Evolutionary conservation across 768 basidiomycete species (phyloP), one percentile per base, ranked within the genome.

Genomic region (Leucosporidium creatinivorum): DNA sequence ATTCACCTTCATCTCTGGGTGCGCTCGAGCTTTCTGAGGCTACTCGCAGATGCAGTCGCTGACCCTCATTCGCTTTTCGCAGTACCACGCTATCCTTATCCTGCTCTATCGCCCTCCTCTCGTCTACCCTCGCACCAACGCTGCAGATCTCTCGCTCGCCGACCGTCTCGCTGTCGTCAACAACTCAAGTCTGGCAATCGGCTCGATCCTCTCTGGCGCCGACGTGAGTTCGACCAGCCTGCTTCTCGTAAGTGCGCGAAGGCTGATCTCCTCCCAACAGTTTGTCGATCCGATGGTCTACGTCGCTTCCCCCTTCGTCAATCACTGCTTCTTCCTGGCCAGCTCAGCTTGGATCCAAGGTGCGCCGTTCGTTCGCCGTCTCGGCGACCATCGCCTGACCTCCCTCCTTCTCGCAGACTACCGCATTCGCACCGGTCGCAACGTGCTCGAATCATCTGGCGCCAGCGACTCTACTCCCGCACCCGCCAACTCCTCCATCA

Each of bases 251-350:
- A 33, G 39, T 13, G 8, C 2, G 39, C 39, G 13, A 44, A 44
- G 18, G 33, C 61, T 54, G 13, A 54, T n/a, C 25, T 18, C 19
- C 2, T 8, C 25, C 19, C 17, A 13, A 6, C 26, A 63, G 62
- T 28, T 76, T 39, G 69, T 73, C 58, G 72, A 72, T 60, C 65
- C 69, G 0, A 39, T 36, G 30, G 59, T 62, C 17, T 75, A 73
- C 47, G 64, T 69, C 25, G 55, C 73, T 4, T 55, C 74, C 3
- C 73, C 74, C 25, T 75, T 74, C 47, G 70, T 72, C 17, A 76
- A 75, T 49, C 74, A 76, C 56, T 63, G 68, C 18, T 74, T 76
- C 62, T 76, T 63, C 63, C 73, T 75, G 0, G 70, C 74, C 17
- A 70, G 26, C 2, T 55, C 50, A 15, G 30, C 61, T 17, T 62